phyloP scores from a whole-genome alignment of 306 rosid genomes.

The Castanopsis chinensis region DNA sequence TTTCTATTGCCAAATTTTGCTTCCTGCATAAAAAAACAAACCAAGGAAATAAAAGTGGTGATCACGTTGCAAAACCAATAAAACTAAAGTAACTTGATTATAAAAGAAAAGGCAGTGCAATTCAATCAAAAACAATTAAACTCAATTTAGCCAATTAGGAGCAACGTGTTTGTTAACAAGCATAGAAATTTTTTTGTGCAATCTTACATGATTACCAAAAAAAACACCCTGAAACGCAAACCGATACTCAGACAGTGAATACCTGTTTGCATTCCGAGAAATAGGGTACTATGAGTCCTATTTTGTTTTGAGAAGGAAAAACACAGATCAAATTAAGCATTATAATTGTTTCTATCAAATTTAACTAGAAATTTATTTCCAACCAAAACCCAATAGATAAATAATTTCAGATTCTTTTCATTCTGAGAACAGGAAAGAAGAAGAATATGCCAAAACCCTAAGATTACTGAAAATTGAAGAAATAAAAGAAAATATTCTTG shows the following conservation, averaged over 20 bases:
- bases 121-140: neutral
- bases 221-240: neutral
- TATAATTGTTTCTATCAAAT: neutral
- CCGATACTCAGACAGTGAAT: neutral
- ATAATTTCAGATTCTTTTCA: neutral
- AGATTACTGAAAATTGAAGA: neutral
- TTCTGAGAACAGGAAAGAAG: neutral
- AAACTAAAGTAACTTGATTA: neutral
- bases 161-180: neutral
- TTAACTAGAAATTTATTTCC: constrained; percentile 4
- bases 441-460: constrained; percentile 5
- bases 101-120: neutral
- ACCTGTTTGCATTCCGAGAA: neutral
- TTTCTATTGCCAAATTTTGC: constrained; percentile 21
- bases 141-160: neutral
- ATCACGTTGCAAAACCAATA: neutral
- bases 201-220: neutral
- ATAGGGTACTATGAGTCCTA: neutral
- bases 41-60: neutral
- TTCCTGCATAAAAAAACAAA: constrained; percentile 29
- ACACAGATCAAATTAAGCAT: neutral
- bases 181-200: neutral
- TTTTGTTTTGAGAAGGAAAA: neutral
- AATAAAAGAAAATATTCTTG: neutral
- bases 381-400: neutral